A percentile compares a stretch with the other conserved stretches of the same genome.
Evolutionary conservation across 2,329 filamentous ascomycete species (phyloP).

Genomic region (Lasiodiplodia sp.): DNA sequence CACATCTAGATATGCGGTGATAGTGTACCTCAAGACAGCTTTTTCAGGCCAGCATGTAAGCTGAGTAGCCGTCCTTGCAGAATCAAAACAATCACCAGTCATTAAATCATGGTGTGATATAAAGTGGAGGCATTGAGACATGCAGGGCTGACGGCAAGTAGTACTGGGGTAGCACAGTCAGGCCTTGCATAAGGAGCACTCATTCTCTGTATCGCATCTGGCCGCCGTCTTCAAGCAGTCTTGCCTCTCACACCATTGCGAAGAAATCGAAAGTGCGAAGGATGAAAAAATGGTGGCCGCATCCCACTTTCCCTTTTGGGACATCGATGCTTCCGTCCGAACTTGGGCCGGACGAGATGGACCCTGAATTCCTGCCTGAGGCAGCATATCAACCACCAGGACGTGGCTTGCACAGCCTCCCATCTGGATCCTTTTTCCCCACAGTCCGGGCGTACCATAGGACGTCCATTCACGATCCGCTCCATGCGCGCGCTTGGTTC

Average conservation of each 20-base stretch:
- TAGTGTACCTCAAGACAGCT: neutral
- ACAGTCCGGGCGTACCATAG: neutral
- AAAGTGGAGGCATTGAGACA: neutral
- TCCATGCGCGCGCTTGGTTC: constrained; percentile 11
- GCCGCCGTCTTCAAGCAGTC: no score
- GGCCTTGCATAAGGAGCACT: neutral
- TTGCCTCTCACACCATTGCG: neutral
- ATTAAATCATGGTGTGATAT: neutral
- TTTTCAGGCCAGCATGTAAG: neutral
- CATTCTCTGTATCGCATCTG: neutral
- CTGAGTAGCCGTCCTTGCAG: neutral
- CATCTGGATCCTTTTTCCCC: neutral
- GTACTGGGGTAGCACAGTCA: neutral
- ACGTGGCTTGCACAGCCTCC: constrained; percentile 17
- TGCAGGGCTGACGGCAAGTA: neutral
- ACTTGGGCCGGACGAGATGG: neutral
- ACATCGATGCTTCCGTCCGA: neutral
- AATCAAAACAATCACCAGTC: neutral
- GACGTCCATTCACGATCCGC: neutral
- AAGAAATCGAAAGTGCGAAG: neutral
- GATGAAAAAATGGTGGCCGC: neutral
- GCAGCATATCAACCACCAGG: neutral
- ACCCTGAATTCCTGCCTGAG: neutral
- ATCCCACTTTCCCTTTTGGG: neutral
- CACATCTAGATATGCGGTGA: no score